Evolutionary conservation across 2,329 filamentous ascomycete genomes (phyloP).

Genomic region (Boeremia exigua): DNA sequence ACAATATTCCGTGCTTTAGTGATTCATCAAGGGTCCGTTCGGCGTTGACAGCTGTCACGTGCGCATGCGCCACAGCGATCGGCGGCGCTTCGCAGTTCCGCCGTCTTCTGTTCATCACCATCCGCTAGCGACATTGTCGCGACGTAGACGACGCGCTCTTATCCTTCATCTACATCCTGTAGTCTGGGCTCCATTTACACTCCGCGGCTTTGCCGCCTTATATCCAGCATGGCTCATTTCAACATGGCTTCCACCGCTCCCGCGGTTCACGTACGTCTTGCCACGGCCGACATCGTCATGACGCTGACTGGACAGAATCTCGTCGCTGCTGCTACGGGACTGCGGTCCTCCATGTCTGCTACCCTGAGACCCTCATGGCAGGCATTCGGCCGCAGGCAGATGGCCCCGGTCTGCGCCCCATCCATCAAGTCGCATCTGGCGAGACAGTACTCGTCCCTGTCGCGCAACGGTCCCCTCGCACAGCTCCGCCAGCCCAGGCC

Average conservation of each 20-base stretch:
- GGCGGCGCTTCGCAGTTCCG: conserved; percentile 27
- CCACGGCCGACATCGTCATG: conserved; percentile 34
- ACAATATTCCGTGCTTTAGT: too few relatives aligned
- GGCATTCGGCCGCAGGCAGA: conserved; percentile 32
- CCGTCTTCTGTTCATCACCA: conserved; percentile 32
- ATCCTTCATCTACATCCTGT: conserved; percentile 17
- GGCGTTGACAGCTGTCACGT: conserved; percentile 25
- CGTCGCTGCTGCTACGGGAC: conserved; percentile 44
- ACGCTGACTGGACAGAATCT: conserved; percentile 51
- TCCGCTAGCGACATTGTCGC: conserved; percentile 29
- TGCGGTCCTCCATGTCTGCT: conserved; percentile 50
- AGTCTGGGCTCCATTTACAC: conserved; percentile 25
- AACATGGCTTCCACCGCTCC: conserved; percentile 61
- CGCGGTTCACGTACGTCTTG: conserved; percentile 54
- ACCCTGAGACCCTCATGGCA: conserved; percentile 46
- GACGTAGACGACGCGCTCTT: conserved; percentile 27
- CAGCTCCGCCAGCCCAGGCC: conserved; percentile 39
- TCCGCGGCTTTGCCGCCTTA: conserved; percentile 43
- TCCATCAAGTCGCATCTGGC: conserved; percentile 32
- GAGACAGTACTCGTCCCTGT: conserved; percentile 50
- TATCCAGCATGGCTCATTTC: conserved; percentile 4
- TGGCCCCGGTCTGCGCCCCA: conserved; percentile 38
- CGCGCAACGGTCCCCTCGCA: conserved; percentile 43
- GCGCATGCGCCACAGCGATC: conserved; percentile 21
- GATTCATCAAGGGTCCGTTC: too few relatives aligned